phyloP scores from a whole-genome alignment of 2,329 filamentous ascomycete species.

The Neopestalotiopsis clavispora region DNA sequence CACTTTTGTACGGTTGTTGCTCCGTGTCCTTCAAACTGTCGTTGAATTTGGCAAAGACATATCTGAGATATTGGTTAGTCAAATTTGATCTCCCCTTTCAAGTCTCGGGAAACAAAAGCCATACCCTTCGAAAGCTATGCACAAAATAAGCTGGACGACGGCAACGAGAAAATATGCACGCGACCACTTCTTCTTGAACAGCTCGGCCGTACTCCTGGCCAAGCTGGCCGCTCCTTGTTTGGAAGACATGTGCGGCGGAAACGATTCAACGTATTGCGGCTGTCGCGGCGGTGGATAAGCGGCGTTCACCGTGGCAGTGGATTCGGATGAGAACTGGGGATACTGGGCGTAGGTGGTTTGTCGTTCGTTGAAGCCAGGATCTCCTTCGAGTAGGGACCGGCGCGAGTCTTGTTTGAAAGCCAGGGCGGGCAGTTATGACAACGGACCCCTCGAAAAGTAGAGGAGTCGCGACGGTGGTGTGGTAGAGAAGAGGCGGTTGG shows the following conservation, averaged over 20 bases:
- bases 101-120: conserved; percentile 39
- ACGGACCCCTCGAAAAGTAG: conserved; percentile 31
- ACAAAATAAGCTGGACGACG: conserved; percentile 76
- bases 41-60: conserved; percentile 90
- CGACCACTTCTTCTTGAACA: conserved; percentile 85
- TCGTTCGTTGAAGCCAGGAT: conserved; percentile 34
- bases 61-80: conserved; percentile 55
- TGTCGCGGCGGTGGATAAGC: conserved; percentile 22
- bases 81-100: conserved; percentile 5
- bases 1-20: conserved; percentile 44
- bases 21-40: conserved; percentile 49
- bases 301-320: conserved; percentile 17
- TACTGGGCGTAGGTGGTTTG: conserved; percentile 22
- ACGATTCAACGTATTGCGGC: conserved; percentile 36
- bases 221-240: conserved; percentile 38
- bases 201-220: conserved; percentile 65
- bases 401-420: conserved; percentile 50
- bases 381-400: conserved; percentile 48
- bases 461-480: conserved; percentile 16
- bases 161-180: conserved; percentile 81
- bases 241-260: conserved; percentile 38
- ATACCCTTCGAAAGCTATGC: conserved; percentile 85
- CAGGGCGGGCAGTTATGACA: conserved; percentile 45
- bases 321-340: conserved; percentile 26
- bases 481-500: conserved; percentile 12